A percentile compares a stretch with the other conserved stretches of the same genome.
Conservation (phyloP, 1,284 basidiomycete genomes). For the Rhodofomes roseus region DNA sequence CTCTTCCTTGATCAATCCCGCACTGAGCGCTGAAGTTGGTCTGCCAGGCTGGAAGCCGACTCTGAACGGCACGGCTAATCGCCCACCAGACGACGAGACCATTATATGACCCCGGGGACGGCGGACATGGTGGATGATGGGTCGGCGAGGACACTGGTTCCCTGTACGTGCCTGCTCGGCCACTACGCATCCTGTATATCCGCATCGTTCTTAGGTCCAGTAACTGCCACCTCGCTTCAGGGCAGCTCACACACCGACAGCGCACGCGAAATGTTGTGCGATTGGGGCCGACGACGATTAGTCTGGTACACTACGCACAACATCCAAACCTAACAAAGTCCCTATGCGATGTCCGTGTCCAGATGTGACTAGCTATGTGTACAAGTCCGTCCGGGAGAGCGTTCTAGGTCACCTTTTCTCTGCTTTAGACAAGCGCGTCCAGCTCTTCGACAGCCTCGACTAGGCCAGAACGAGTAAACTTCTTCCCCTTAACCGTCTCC, state of each 20-base stretch:
- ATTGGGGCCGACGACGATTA: neutral
- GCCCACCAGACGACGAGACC: conserved; percentile 43
- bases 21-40: neutral
- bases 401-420: neutral
- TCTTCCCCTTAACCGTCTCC: conserved; percentile 75
- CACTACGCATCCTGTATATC: neutral
- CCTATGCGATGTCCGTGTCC: neutral
- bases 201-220: neutral
- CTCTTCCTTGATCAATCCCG: neutral
- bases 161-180: neutral
- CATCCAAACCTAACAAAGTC: conserved; percentile 1
- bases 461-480: conserved; percentile 60
- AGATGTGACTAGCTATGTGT: conserved; percentile 2
- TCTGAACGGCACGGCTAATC: conserved; percentile 35
- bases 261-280: neutral
- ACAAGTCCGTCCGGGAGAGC: conserved; percentile 1
- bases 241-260: neutral
- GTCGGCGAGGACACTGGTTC: neutral
- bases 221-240: neutral
- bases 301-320: neutral
- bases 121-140: neutral
- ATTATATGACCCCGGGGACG: conserved; percentile 11
- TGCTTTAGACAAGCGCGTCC: conserved; percentile 38
- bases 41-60: neutral
- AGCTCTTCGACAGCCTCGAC: conserved; percentile 47